Evolutionary conservation across 129 eudicot genomes (phyloP).

Genomic region (Arctium minus): DNA sequence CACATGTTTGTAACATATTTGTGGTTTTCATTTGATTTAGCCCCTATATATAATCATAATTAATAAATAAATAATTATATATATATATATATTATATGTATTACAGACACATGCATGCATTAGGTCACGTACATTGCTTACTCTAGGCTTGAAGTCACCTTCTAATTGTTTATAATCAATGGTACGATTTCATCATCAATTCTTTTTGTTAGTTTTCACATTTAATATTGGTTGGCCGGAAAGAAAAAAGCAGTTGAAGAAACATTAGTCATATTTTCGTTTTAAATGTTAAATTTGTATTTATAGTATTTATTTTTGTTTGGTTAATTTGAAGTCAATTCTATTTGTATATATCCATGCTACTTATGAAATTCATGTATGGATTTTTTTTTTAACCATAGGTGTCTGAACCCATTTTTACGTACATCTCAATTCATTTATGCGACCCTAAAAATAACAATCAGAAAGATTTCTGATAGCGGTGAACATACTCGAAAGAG

Average conservation of each 20-base stretch:
- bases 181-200: background rate
- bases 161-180: background rate
- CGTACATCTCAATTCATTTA: too few species aligned
- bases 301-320: too few species aligned
- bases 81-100: background rate
- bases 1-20: too few species aligned
- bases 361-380: too few species aligned
- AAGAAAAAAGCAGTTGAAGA: background rate
- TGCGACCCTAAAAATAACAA: too few species aligned
- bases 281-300: background rate
- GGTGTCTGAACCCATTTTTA: too few species aligned
- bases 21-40: too few species aligned
- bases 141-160: conserved; percentile 11
- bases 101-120: background rate
- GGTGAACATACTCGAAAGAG: too few species aligned
- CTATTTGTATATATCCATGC: too few species aligned
- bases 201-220: background rate
- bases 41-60: background rate
- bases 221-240: background rate
- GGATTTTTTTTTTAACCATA: too few species aligned
- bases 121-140: conserved; percentile 9
- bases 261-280: background rate
- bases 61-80: background rate
- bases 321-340: too few species aligned
- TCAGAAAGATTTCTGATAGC: too few species aligned